These are phyloP conservation scores for Candida sanyaensis DNA, from an alignment of 1,139 yeast genomes.

Conservation along the genomic window DNA sequence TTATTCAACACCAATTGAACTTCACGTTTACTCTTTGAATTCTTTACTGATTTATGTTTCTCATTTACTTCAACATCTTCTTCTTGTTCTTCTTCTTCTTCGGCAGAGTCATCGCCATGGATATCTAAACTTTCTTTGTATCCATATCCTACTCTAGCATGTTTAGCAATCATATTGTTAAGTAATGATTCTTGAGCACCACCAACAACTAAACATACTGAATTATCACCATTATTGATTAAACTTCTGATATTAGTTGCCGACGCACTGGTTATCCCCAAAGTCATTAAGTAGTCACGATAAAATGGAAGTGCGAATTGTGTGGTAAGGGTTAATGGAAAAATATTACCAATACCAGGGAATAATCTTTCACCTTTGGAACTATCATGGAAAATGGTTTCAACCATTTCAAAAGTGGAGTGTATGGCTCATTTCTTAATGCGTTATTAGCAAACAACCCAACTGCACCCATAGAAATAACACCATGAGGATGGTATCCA, in stretches of 20 bases:
- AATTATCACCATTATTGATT: slow-evolving; percentile 62
- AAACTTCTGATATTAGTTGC: slow-evolving; percentile 69
- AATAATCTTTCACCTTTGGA: slow-evolving; percentile 51
- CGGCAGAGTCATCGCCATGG: slow-evolving; percentile 8
- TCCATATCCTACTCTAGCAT: slow-evolving; percentile 40
- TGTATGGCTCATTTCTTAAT: slow-evolving; percentile 45
- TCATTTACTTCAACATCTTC: background rate
- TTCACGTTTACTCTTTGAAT: slow-evolving; percentile 17
- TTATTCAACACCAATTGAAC: slow-evolving; percentile 64
- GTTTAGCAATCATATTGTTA: slow-evolving; percentile 39
- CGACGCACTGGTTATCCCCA: slow-evolving; percentile 88
- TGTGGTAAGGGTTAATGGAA: slow-evolving; percentile 77
- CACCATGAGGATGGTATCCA: slow-evolving; percentile 97
- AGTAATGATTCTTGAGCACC: slow-evolving; percentile 91
- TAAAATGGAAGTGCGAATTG: slow-evolving; percentile 89
- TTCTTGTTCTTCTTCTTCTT: slow-evolving; percentile 13
- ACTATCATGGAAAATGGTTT: slow-evolving; percentile 47
- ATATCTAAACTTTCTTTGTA: slow-evolving; percentile 43
- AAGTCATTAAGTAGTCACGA: slow-evolving; percentile 77
- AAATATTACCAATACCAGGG: slow-evolving; percentile 77
- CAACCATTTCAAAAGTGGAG: slow-evolving; percentile 55
- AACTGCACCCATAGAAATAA: slow-evolving; percentile 88
- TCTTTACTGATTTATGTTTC: slow-evolving; percentile 7
- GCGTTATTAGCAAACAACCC: slow-evolving; percentile 88
- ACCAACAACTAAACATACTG: slow-evolving; percentile 89